Percentiles rank a stretch among this genome's conserved stretches.
Evolutionary conservation across 177 flowering plant genomes (phyloP).

Genomic region (Vitis hybrid): DNA sequence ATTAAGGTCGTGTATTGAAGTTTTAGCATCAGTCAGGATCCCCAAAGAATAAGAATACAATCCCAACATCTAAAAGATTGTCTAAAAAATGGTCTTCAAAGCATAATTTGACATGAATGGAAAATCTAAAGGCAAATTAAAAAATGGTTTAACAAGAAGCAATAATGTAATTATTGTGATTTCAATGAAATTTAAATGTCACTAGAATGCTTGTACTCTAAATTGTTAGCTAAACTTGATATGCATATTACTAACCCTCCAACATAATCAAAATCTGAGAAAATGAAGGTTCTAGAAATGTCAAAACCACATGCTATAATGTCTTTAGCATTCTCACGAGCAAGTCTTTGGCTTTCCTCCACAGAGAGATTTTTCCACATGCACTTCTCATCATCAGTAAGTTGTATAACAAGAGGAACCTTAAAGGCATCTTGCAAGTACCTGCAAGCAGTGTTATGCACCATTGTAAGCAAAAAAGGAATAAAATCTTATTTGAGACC

Average conservation of each 20-base stretch:
- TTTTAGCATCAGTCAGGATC: too few relatives aligned
- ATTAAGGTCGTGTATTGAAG: too few relatives aligned
- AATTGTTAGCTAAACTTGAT: not conserved
- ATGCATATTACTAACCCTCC: constrained; percentile 67
- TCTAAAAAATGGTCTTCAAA: too few relatives aligned
- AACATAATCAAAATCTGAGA: constrained; percentile 87
- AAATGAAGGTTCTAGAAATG: constrained; percentile 78
- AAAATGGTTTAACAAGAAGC: too few relatives aligned
- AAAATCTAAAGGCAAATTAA: not conserved
- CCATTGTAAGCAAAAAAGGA: constrained; percentile 8
- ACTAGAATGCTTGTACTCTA: not conserved
- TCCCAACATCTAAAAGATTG: too few relatives aligned
- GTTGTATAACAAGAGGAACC: constrained; percentile 94
- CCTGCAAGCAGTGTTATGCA: constrained; percentile 35
- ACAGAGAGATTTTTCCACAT: constrained; percentile 90
- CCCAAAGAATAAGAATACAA: too few relatives aligned
- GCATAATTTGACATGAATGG: too few relatives aligned
- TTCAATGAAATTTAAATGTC: too few relatives aligned
- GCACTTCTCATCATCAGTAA: constrained; percentile 96
- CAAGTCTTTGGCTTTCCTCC: constrained; percentile 88
- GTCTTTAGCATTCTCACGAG: constrained; percentile 96
- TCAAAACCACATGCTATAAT: constrained; percentile 99
- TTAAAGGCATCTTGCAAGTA: constrained; percentile 93
- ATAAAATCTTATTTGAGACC: not conserved
- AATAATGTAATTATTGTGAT: too few relatives aligned